Conservation (phyloP, 192 early-diverging fungal genomes). For the Coemansia sp. region DNA sequence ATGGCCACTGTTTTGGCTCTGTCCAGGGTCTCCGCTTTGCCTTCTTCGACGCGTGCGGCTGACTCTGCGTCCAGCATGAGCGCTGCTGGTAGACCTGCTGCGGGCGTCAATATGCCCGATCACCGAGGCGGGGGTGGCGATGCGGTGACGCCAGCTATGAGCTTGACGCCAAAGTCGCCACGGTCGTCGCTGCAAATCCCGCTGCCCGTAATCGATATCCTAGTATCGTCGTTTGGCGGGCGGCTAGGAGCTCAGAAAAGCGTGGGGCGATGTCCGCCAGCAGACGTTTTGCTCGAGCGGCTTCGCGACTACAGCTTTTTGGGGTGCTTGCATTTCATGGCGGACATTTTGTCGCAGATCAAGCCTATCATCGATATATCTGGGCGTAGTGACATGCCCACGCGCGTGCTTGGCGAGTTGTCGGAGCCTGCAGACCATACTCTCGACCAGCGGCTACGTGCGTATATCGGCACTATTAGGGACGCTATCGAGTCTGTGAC, state of each 20-base stretch:
- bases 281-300: constrained; percentile 36
- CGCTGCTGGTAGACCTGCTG: neutral
- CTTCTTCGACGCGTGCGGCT: neutral
- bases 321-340: constrained; percentile 53
- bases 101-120: constrained; percentile 24
- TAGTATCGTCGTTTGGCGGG: constrained; percentile 34
- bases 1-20: constrained; percentile 49
- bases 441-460: constrained; percentile 46
- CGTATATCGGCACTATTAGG: constrained; percentile 34
- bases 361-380: constrained; percentile 46
- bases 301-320: constrained; percentile 51
- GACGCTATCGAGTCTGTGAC: constrained; percentile 52
- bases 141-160: neutral
- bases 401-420: constrained; percentile 26
- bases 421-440: constrained; percentile 23
- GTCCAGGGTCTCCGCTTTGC: constrained; percentile 17
- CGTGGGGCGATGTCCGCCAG: constrained; percentile 43
- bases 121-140: constrained; percentile 4
- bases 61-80: neutral
- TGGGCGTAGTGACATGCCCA: constrained; percentile 33
- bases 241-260: constrained; percentile 28
- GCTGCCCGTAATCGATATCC: constrained; percentile 42
- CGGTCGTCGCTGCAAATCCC: constrained; percentile 46
- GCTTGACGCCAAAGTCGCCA: constrained; percentile 27
- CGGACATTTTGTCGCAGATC: constrained; percentile 41